phyloP scores from a whole-genome alignment of 1,284 basidiomycete species.

The Cutaneotrichosporon sp. region DNA sequence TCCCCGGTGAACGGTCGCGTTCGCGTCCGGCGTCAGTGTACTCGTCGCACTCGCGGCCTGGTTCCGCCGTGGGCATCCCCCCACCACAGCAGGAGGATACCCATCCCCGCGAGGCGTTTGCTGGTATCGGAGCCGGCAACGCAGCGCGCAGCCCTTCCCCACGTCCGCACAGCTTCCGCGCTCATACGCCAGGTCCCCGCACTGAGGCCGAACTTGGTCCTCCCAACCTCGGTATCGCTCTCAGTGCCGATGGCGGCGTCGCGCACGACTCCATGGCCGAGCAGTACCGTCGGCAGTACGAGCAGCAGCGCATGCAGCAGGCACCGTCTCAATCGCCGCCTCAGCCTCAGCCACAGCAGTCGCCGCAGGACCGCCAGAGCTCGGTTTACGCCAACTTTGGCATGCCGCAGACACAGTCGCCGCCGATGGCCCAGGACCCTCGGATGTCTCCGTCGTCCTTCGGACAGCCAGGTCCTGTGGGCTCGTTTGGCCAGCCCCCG shows the following conservation, averaged over 20 bases:
- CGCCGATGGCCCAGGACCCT: conserved; percentile 5
- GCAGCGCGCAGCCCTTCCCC: conserved; percentile 55
- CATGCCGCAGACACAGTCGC: conserved; percentile 5
- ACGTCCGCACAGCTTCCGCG: conserved; percentile 49
- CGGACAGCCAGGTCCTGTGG: background rate
- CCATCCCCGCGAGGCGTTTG: conserved; percentile 58
- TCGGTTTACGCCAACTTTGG: conserved; percentile 4
- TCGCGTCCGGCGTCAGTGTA: conserved; percentile 48
- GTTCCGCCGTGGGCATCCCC: conserved; percentile 19
- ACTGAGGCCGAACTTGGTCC: conserved; percentile 36
- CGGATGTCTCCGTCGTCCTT: no score
- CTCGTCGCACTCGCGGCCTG: conserved; percentile 39
- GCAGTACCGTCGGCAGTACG: conserved; percentile 47
- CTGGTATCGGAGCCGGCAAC: conserved; percentile 67
- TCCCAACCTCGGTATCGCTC: conserved; percentile 62
- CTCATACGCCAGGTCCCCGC: conserved; percentile 37
- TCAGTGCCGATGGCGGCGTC: conserved; percentile 72
- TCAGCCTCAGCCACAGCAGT: conserved; percentile 25
- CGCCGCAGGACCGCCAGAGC: conserved; percentile 15
- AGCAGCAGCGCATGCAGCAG: conserved; percentile 36
- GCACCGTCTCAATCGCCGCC: conserved; percentile 27
- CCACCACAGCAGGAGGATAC: conserved; percentile 23
- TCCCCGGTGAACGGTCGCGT: conserved; percentile 74
- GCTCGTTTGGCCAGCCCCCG: conserved; percentile 4
- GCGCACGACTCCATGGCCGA: conserved; percentile 73